Percentiles rank a stretch among this genome's conserved stretches.
Evolutionary conservation across 495 filamentous ascomycete genomes (phyloP).

Genomic region (Ramalina intermedia): DNA sequence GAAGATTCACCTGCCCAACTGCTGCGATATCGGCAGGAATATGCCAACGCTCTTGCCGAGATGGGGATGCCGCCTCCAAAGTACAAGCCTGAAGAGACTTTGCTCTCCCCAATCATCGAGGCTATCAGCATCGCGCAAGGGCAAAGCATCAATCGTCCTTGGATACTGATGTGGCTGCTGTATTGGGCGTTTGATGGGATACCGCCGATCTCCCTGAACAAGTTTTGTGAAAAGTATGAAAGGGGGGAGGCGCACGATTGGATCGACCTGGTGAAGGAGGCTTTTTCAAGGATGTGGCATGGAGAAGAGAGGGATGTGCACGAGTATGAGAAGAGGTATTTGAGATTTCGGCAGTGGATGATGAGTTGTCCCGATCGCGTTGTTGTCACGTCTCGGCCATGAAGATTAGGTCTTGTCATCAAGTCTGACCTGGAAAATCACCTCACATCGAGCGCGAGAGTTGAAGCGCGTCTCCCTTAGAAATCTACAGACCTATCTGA

Average conservation of each 20-base stretch:
- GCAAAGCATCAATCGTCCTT: background rate
- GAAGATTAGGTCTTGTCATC: too few relatives aligned
- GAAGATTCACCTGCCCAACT: slow-evolving; percentile 3
- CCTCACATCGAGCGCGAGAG: too few relatives aligned
- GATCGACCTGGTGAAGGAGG: background rate
- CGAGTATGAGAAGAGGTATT: background rate
- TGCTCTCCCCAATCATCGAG: background rate
- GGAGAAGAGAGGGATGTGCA: background rate
- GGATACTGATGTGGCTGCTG: slow-evolving; percentile 1
- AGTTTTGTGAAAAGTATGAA: background rate
- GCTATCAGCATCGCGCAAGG: background rate
- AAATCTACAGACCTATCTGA: too few relatives aligned
- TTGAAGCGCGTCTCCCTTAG: too few relatives aligned
- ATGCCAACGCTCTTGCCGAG: background rate
- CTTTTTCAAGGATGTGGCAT: slow-evolving; percentile 1
- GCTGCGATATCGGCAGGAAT: background rate
- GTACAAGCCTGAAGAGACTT: background rate
- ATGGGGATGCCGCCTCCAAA: background rate
- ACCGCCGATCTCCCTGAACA: background rate
- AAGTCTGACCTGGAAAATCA: too few relatives aligned
- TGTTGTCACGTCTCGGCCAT: too few relatives aligned
- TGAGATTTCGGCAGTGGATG: background rate
- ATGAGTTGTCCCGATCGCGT: too few relatives aligned
- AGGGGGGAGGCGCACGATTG: background rate
- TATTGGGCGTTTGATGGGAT: slow-evolving; percentile 1